phyloP scores from a whole-genome alignment of 1,139 yeast species.

The Geotrichum reessii region DNA sequence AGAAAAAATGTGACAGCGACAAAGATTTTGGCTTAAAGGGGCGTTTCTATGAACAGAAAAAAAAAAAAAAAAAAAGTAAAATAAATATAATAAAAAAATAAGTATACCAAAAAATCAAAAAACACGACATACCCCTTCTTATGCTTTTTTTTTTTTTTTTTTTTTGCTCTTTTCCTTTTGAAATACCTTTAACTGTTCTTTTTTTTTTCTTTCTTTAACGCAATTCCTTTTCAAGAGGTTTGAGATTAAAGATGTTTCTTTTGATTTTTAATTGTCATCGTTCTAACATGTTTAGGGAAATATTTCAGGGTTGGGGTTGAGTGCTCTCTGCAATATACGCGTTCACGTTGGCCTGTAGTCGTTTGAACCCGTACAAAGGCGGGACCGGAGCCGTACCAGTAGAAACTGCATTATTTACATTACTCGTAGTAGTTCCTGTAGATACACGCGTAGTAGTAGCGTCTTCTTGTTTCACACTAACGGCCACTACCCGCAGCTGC shows the following conservation, averaged over 20 bases:
- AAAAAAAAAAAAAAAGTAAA: background rate
- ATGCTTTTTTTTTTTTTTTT: background rate
- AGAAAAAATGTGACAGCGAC: no score
- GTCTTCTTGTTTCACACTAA: background rate
- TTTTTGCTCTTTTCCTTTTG: no score
- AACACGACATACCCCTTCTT: no score
- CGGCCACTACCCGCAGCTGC: slow-evolving; percentile 1
- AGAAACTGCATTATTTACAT: slow-evolving; percentile 16
- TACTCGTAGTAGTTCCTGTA: slow-evolving; percentile 1
- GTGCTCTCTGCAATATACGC: slow-evolving; percentile 23
- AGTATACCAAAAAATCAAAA: no score
- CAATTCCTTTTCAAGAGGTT: no score
- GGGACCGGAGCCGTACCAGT: slow-evolving; percentile 15
- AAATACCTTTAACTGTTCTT: no score
- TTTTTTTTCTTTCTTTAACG: no score
- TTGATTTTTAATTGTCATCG: no score
- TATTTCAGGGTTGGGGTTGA: slow-evolving; percentile 41
- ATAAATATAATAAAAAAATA: no score
- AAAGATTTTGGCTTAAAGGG: no score
- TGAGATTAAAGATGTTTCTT: no score
- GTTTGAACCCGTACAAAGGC: slow-evolving; percentile 28
- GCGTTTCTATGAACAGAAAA: background rate
- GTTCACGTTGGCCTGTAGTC: slow-evolving; percentile 20
- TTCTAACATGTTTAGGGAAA: no score
- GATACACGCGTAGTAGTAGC: background rate